Conservation (phyloP, 2,329 filamentous ascomycete species). For the Whalleya microplaca region DNA sequence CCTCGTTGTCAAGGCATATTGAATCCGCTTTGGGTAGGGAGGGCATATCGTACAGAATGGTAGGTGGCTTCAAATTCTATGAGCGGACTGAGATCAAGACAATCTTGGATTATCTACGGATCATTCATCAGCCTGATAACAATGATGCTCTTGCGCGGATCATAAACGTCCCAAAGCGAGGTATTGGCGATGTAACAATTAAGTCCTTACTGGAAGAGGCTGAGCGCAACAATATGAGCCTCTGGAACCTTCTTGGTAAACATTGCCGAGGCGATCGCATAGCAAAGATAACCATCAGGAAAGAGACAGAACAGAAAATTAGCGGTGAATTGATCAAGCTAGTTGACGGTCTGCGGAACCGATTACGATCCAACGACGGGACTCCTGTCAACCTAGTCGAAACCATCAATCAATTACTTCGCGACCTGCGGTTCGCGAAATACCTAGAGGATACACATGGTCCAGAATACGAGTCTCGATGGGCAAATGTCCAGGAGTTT, state of each 20-base stretch:
- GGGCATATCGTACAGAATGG: constrained; percentile 89
- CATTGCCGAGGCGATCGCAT: constrained; percentile 55
- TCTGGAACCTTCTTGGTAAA: constrained; percentile 74
- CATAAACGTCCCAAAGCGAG: constrained; percentile 81
- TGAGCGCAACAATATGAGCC: constrained; percentile 65
- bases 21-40: constrained; percentile 80
- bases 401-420: constrained; percentile 57
- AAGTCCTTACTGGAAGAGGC: constrained; percentile 77
- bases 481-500: constrained; percentile 92
- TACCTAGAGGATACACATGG: constrained; percentile 71
- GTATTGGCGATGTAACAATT: constrained; percentile 79
- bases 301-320: constrained; percentile 56
- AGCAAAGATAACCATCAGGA: constrained; percentile 53
- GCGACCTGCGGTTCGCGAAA: constrained; percentile 72
- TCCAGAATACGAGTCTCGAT: constrained; percentile 73
- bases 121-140: constrained; percentile 82
- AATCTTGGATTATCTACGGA: constrained; percentile 83
- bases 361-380: constrained; percentile 34
- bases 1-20: constrained; percentile 80
- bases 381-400: constrained; percentile 47
- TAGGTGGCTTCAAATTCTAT: constrained; percentile 86
- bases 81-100: constrained; percentile 88
- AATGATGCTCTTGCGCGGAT: constrained; percentile 84
- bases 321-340: constrained; percentile 52
- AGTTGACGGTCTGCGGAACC: constrained; percentile 44